Base-by-base conservation (phyloP, 768 basidiomycete genomes). In the Phaffia australis region DNA sequence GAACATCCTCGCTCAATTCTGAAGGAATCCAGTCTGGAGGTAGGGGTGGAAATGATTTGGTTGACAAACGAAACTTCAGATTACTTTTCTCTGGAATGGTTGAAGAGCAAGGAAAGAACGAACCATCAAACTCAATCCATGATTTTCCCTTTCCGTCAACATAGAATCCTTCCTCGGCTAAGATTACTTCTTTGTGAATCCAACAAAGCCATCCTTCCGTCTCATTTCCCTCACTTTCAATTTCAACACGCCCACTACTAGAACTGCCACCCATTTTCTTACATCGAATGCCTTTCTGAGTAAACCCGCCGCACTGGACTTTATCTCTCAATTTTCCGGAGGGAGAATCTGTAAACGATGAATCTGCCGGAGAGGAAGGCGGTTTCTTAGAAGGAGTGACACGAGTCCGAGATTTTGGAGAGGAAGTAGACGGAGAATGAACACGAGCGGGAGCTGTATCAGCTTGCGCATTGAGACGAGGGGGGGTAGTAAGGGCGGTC, bases 211-310 rank as follows among this genome's bases (percentile, higher is more conserved):
- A 42, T 46, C 25, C 35, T 18, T 15, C 59, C 19, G 46, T 49
- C 18, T 21, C 30, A 21, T 25, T 46, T n/a, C 11, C 32, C 15
- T 35, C 18, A n/a, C 5, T 3, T 27, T 15, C 9, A 16, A 60
- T 8, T 21, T 48, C 27, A 23, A 42, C 35, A 42, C 35, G 35
- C 35, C 35, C 11, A 42, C 11, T 42, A 5, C 35, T 11, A 42
- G 35, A 42, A 42, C 35, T 42, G 35, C 35, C 35, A 11, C 35
- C 35, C 35, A 42, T 42, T 42, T 60, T 60, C 3, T 46, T 23
- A 46, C 59, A 60, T 16, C 59, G 32, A 23, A 18, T 19, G 59
- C 59, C 59, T 49, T 60, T 60, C 14, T 60, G 59, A 46, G 59
- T 60, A 46, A 48, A 60, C 15, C 59, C 59, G 2, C n/a, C 42